Conservation (phyloP, 306 rosid genomes). For the Vigna radiata region DNA sequence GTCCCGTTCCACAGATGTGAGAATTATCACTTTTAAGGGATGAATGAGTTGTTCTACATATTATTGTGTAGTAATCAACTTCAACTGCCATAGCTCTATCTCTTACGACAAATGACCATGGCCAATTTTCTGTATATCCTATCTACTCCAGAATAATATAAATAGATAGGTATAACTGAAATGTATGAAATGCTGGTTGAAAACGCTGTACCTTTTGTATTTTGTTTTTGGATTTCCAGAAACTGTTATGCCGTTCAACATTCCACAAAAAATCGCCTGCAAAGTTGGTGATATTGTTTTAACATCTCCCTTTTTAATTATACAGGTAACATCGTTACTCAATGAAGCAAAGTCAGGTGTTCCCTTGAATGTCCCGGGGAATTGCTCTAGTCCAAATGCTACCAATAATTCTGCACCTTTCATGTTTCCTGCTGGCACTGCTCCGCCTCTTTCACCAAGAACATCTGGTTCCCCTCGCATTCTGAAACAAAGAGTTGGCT, state of each 20-base stretch:
- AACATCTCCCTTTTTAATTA: conserved; percentile 34
- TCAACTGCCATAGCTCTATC: conserved; percentile 12
- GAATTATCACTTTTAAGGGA: conserved; percentile 24
- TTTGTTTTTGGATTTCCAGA: conserved; percentile 20
- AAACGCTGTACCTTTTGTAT: background rate
- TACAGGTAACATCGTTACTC: conserved; percentile 80
- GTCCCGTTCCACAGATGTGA: conserved; percentile 12
- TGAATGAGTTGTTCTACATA: background rate
- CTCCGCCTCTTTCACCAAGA: conserved; percentile 97
- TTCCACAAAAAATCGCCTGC: conserved; percentile 4
- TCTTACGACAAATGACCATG: background rate
- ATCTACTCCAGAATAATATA: background rate
- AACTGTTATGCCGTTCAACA: conserved; percentile 20
- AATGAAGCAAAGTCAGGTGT: conserved; percentile 89
- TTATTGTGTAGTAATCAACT: conserved; percentile 8
- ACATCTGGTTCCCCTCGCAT: conserved; percentile 94
- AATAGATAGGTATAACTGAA: conserved; percentile 34
- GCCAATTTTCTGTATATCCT: conserved; percentile 20
- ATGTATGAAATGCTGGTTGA: conserved; percentile 32
- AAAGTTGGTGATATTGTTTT: conserved; percentile 13
- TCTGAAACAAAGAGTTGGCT: conserved; percentile 88
- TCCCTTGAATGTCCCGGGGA: conserved; percentile 92
- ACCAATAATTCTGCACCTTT: conserved; percentile 81
- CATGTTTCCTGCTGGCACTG: conserved; percentile 99
- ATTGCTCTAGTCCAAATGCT: conserved; percentile 95